Evolutionary conservation across 441 rosid species (phyloP).

Genomic region (California macrophylla): DNA sequence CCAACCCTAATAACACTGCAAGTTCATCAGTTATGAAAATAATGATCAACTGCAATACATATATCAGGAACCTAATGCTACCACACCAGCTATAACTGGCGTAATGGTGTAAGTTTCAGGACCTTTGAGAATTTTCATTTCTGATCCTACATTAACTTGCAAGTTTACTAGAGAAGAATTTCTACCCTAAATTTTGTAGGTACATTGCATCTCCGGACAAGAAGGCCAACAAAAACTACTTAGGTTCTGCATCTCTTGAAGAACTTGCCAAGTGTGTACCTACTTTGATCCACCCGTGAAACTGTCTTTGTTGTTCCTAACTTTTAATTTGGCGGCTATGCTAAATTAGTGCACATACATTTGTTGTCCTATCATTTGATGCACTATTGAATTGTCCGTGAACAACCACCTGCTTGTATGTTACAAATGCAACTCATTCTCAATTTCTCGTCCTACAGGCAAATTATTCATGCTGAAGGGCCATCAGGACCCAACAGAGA

Average conservation of each 20-base stretch:
- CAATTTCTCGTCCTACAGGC: slow-evolving; percentile 30
- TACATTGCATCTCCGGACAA: slow-evolving; percentile 74
- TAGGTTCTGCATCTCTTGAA: slow-evolving; percentile 67
- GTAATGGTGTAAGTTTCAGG: slow-evolving; percentile 62
- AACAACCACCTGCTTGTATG: background rate
- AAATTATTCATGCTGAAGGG: slow-evolving; percentile 62
- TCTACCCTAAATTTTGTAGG: slow-evolving; percentile 26
- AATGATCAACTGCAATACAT: slow-evolving; percentile 15
- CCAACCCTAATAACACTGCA: no score
- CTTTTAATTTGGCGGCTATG: no score
- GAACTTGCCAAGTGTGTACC: slow-evolving; percentile 56
- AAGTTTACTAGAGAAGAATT: background rate
- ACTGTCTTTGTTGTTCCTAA: no score
- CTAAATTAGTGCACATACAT: no score
- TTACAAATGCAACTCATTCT: background rate
- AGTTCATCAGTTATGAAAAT: background rate
- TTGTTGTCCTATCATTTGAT: no score
- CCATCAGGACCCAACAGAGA: slow-evolving; percentile 96
- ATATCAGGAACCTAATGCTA: slow-evolving; percentile 49
- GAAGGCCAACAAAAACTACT: slow-evolving; percentile 53
- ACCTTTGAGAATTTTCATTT: background rate
- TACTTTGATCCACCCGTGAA: no score
- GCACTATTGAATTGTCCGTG: background rate
- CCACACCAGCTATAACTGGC: slow-evolving; percentile 62
- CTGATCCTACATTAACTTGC: background rate